A percentile compares a stretch with the other conserved stretches of the same genome.
These are phyloP conservation scores for Suhomyces sp. DNA, from an alignment of 805 yeast genomes.

Conservation along the genomic window DNA sequence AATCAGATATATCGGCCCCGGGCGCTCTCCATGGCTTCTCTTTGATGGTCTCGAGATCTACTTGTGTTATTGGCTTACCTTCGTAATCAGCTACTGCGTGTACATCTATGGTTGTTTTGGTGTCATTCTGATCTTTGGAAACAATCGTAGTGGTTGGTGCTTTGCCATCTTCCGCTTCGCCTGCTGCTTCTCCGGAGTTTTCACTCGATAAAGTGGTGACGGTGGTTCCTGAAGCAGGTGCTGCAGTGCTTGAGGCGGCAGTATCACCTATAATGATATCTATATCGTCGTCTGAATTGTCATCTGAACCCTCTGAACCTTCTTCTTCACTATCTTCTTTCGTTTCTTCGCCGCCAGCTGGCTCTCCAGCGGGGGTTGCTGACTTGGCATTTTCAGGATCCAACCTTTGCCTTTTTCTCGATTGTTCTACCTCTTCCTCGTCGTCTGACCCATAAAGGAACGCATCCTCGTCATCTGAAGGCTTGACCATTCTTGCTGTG, in stretches of 20 bases:
- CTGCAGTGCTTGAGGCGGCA: conserved; percentile 16
- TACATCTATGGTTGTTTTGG: conserved; percentile 55
- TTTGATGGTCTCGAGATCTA: conserved; percentile 74
- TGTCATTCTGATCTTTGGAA: conserved; percentile 27
- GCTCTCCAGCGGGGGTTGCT: conserved; percentile 6
- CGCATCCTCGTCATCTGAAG: conserved; percentile 63
- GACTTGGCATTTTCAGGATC: conserved; percentile 11
- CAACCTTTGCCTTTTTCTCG: conserved; percentile 30
- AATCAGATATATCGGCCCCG: conserved; percentile 92
- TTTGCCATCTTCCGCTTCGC: conserved; percentile 14
- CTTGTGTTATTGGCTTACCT: conserved; percentile 78
- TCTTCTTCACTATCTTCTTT: conserved; percentile 41
- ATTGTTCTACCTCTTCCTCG: conserved; percentile 20
- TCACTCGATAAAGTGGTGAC: conserved; percentile 17
- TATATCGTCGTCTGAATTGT: conserved; percentile 63
- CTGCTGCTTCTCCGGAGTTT: conserved; percentile 4
- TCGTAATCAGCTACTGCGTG: conserved; percentile 69
- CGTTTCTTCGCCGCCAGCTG: conserved; percentile 10
- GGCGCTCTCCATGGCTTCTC: conserved; percentile 99
- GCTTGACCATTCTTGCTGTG: conserved; percentile 8
- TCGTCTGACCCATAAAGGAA: conserved; percentile 61
- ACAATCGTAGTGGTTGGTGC: conserved; percentile 36
- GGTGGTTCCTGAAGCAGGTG: conserved; percentile 6
- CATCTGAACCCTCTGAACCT: conserved; percentile 44
- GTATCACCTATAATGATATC: conserved; percentile 71